Conservation (phyloP, 805 yeast genomes). For the Candida methanosorbosa region DNA sequence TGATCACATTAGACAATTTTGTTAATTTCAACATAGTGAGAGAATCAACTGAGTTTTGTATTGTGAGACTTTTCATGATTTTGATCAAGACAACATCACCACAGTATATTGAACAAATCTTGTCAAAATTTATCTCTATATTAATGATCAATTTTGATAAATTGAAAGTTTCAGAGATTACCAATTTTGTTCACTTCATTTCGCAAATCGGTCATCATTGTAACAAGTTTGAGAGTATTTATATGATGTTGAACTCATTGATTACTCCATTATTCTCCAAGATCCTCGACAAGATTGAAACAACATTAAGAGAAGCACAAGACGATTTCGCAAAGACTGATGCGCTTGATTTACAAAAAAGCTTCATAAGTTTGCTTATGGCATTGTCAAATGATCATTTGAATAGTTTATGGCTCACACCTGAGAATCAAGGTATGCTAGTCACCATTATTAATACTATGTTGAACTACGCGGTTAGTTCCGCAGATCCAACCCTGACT, state of each 20-base stretch:
- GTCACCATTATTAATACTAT: slow-evolving; percentile 55
- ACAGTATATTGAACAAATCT: slow-evolving; percentile 28
- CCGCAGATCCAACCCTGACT: slow-evolving; percentile 34
- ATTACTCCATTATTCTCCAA: slow-evolving; percentile 67
- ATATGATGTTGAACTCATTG: slow-evolving; percentile 64
- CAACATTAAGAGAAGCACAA: slow-evolving; percentile 10
- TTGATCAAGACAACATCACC: slow-evolving; percentile 38
- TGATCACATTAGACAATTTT: slow-evolving; percentile 75
- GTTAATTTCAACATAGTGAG: slow-evolving; percentile 60
- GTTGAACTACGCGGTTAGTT: slow-evolving; percentile 52
- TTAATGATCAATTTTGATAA: slow-evolving; percentile 50
- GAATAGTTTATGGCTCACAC: slow-evolving; percentile 67
- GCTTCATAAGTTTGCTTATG: slow-evolving; percentile 61
- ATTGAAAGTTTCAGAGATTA: slow-evolving; percentile 55
- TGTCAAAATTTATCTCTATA: slow-evolving; percentile 65
- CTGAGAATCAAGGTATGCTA: slow-evolving; percentile 51
- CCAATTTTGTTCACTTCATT: slow-evolving; percentile 75
- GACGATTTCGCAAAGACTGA: slow-evolving; percentile 40
- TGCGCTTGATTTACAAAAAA: slow-evolving; percentile 54
- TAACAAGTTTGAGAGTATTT: slow-evolving; percentile 56
- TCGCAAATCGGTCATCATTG: slow-evolving; percentile 83
- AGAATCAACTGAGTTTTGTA: slow-evolving; percentile 79
- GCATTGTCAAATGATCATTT: slow-evolving; percentile 69
- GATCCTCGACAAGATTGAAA: slow-evolving; percentile 34
- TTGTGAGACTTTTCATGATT: slow-evolving; percentile 78